Base-by-base conservation (phyloP, 2,329 filamentous ascomycete species). In the Aspergillus candidus region DNA sequence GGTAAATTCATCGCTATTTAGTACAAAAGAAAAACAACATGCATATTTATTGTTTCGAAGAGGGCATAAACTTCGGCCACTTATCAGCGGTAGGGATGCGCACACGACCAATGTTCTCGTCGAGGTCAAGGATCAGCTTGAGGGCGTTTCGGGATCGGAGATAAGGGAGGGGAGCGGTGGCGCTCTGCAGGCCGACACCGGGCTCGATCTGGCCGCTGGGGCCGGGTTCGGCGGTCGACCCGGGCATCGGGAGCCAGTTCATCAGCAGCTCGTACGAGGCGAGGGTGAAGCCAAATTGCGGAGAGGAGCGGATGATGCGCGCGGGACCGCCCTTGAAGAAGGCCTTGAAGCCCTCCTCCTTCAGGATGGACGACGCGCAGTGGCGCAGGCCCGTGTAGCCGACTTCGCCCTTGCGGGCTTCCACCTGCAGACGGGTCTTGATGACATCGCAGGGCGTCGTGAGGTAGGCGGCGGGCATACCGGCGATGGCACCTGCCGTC, bases 251-350 rank as follows among this genome's bases (percentile, higher is more conserved):
- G 35, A 97, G 71, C 35, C 82, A 42, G 49, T 75, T 86, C 71
- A 96, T 89, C 40, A 98, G 74, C 32, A 98, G 77, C 69, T 98
- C 93, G 68, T 97, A 98, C 35, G 87, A 86, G 3, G 93, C 93
- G 17, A 98, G 81, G 0, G 93, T 98, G 75, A 97, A 97, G 53
- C 93, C 93, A 66, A 98, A 98, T 65, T 98, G 93, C 12, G 93
- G 93, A 11, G 89, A 96, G 1, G 89, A 96, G 60, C 93, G 85
- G 65, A 97, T 71, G 61, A 98, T 94, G 74, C 93, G 88, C 7
- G 93, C 93, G 1, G 91, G 90, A 1, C 93, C 93, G 55, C 93
- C 93, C 76, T 97, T 97, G 83, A 97, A 98, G 77, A 98, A 98
- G 18, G 93, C 93, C 51, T 78, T 81, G 78, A 96, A 91, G 10